A percentile compares a stretch with the other conserved stretches of the same genome.
Conservation (phyloP, 345 rosid species). For the Crucihimalaya himalaica region DNA sequence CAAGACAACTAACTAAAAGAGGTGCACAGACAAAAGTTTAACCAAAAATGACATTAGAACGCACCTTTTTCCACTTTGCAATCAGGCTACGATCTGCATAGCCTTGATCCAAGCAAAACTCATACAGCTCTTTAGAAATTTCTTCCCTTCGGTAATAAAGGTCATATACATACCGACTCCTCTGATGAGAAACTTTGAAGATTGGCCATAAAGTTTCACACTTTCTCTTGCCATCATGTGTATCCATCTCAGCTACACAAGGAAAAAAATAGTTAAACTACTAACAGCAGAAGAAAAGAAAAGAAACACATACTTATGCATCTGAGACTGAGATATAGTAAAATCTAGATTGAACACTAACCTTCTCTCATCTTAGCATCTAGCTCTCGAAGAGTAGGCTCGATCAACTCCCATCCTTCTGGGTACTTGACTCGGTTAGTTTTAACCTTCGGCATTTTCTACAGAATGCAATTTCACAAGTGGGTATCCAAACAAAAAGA, state of each 20-base stretch:
- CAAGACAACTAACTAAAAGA: background rate
- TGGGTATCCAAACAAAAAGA: background rate
- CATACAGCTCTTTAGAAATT: constrained; percentile 74
- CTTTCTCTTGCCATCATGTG: constrained; percentile 82
- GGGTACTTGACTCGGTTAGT: constrained; percentile 68
- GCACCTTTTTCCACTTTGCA: constrained; percentile 65
- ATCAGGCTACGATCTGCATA: constrained; percentile 65
- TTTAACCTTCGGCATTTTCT: constrained; percentile 72
- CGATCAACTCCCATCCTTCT: constrained; percentile 83
- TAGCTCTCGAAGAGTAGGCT: constrained; percentile 68
- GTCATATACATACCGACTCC: constrained; percentile 74
- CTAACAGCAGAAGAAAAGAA: background rate
- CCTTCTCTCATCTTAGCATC: constrained; percentile 89
- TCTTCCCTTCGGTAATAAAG: constrained; percentile 65
- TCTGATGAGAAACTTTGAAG: constrained; percentile 75
- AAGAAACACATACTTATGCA: background rate
- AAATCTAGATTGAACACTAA: background rate
- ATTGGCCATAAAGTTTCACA: constrained; percentile 82
- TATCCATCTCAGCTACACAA: constrained; percentile 71
- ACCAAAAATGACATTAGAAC: background rate
- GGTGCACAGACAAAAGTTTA: background rate
- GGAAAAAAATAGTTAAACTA: background rate
- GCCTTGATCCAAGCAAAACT: constrained; percentile 78
- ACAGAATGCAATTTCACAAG: background rate
- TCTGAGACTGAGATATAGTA: background rate